phyloP scores from a whole-genome alignment of 192 early-diverging fungal genomes.

The Rhizophagus prolifer region DNA sequence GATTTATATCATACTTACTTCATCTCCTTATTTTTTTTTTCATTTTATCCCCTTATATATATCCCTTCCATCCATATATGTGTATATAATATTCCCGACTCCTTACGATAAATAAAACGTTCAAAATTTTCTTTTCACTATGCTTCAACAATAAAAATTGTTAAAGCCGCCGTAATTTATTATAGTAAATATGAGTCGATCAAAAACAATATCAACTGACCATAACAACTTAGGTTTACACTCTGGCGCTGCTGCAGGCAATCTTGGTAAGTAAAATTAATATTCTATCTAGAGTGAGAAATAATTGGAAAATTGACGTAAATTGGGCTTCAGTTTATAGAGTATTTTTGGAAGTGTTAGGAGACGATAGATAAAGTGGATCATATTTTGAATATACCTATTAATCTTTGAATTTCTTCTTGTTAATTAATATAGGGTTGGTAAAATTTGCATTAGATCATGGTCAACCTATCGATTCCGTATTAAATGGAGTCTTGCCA shows the following conservation, averaged over 20 bases:
- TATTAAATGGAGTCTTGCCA: constrained; percentile 66
- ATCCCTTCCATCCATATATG: too few species aligned
- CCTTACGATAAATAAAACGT: too few species aligned
- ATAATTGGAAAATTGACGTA: too few species aligned
- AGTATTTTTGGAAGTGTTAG: too few species aligned
- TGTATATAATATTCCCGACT: too few species aligned
- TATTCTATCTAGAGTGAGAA: neutral
- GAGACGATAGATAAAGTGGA: too few species aligned
- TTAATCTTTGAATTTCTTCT: too few species aligned
- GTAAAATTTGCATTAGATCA: constrained; percentile 68
- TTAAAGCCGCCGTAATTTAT: neutral
- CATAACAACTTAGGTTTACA: constrained; percentile 43
- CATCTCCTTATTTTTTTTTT: neutral
- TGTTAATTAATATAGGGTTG: constrained; percentile 37
- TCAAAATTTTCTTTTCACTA: neutral
- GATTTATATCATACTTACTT: neutral
- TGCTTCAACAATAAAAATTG: neutral
- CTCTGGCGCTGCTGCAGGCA: constrained; percentile 53
- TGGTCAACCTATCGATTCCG: constrained; percentile 69
- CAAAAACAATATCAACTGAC: constrained; percentile 1
- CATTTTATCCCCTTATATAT: neutral
- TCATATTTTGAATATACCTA: too few species aligned
- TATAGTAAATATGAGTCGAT: neutral
- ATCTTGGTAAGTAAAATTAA: constrained; percentile 43
- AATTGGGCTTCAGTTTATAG: too few species aligned